Evolutionary conservation across 352 stramenopile species (phyloP), one percentile per base, ranked within the genome.

Genomic region (Phytophthora ramorum): DNA sequence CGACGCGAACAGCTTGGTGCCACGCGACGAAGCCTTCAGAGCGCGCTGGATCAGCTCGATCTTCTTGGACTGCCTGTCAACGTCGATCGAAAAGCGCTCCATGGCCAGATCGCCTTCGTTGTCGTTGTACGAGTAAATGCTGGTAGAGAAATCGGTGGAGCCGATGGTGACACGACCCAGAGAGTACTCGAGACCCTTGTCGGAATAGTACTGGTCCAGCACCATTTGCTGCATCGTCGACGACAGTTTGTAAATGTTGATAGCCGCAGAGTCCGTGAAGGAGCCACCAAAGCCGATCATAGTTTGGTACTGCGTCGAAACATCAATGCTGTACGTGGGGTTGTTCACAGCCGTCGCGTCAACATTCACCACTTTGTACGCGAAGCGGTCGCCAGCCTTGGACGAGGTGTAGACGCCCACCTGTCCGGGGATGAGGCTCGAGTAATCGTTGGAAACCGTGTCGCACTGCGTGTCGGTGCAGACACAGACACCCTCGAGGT

Each of bases 241-340:
- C 7, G 64, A 62, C 13, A 97, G 60, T 51, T 86, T 90, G 59
- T 87, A 83, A 34, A 96, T 65, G 67, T 95, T 93, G 61, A 93
- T 88, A 12, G 87, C 73, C 16, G 89, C 78, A 1, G 87, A 75
- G 52, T 97, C 91, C 16, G 91, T 97, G 75, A 97, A 97, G 8
- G 89, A 83, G 8, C 89, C 91, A 10, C 91, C 91, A 63, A 97
- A 97, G n/a, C 91, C 91, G 20, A 90, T 69, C 19, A 97, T 93
- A 40, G 79, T 78, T 65, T 97, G 81, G 66, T 77, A 90, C 60
- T 69, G 83, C 10, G 72, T 77, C 1, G 60, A 51, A 16, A 69
- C 54, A 44, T 92, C 73, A 8, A 89, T 66, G 32, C 61, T 63
- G 44, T 71, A 81, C 9, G 77, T 75, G 10, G 73, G 60, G 12